Evolutionary conservation across 2,329 filamentous ascomycete species (phyloP).

Genomic region (Huntiella bhutanensis): DNA sequence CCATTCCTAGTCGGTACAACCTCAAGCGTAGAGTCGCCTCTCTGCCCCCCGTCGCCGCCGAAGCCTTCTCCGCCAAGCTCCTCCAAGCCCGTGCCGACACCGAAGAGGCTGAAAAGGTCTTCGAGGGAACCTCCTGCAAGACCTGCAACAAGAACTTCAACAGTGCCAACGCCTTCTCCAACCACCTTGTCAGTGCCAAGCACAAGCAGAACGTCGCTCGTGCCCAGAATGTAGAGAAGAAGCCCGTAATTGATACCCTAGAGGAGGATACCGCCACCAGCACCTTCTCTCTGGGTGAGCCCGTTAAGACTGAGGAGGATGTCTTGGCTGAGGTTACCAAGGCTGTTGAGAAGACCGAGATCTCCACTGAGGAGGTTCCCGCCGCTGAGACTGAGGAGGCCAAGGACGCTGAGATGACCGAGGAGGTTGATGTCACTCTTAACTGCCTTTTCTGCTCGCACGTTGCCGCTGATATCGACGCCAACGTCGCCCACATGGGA

Average conservation of each 20-base stretch:
- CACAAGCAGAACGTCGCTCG: constrained; percentile 36
- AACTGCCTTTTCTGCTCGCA: constrained; percentile 86
- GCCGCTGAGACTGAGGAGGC: constrained; percentile 25
- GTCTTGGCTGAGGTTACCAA: constrained; percentile 56
- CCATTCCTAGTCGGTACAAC: constrained; percentile 58
- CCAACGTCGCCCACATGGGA: constrained; percentile 78
- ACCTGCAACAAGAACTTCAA: constrained; percentile 84
- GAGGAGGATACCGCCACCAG: constrained; percentile 70
- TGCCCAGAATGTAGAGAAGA: constrained; percentile 16
- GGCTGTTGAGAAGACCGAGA: constrained; percentile 54
- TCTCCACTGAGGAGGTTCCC: constrained; percentile 25
- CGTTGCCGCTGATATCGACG: constrained; percentile 51
- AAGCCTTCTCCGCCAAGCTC: constrained; percentile 90
- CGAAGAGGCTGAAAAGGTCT: constrained; percentile 71
- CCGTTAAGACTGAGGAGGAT: constrained; percentile 49
- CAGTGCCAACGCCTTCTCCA: constrained; percentile 88
- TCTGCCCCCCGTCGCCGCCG: constrained; percentile 74
- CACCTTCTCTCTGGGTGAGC: constrained; percentile 78
- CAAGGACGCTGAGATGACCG: constrained; percentile 24
- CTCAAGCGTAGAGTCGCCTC: constrained; percentile 85
- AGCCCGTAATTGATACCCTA: constrained; percentile 37
- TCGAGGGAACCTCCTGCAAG: constrained; percentile 67
- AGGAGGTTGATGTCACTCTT: constrained; percentile 24
- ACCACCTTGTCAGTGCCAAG: constrained; percentile 80
- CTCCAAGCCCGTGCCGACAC: constrained; percentile 71